Percentiles rank a stretch among this genome's conserved stretches.
phyloP scores from a whole-genome alignment of 805 yeast species.

The Hyphopichia homilentoma region DNA sequence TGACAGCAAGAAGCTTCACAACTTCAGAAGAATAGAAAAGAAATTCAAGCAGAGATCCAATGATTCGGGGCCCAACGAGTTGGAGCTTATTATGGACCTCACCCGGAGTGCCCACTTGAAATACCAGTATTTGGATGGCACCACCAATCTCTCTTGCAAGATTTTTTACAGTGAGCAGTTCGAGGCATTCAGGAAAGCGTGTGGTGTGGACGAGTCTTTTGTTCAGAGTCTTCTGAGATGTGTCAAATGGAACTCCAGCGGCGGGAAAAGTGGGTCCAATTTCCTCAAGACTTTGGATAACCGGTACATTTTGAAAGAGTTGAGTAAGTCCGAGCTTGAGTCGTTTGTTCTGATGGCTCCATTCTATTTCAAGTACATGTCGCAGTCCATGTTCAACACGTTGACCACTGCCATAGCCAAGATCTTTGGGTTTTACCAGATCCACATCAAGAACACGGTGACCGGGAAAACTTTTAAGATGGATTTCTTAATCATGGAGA shows the following conservation, averaged over 20 bases:
- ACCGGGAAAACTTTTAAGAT: conserved; percentile 76
- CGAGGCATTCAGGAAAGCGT: conserved; percentile 84
- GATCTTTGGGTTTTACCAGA: conserved; percentile 92
- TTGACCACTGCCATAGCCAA: conserved; percentile 93
- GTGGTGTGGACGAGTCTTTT: conserved; percentile 71
- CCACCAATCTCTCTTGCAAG: conserved; percentile 82
- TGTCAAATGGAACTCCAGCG: conserved; percentile 91
- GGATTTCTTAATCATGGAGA: conserved; percentile 95
- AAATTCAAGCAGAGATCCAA: conserved; percentile 32
- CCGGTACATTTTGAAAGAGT: conserved; percentile 82
- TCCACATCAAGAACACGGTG: conserved; percentile 75
- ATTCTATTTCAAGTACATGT: conserved; percentile 91
- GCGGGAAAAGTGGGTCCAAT: conserved; percentile 96
- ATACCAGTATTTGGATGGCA: conserved; percentile 87
- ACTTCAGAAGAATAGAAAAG: conserved; percentile 39
- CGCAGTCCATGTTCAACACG: conserved; percentile 92
- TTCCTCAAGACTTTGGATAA: conserved; percentile 91
- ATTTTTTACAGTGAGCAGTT: conserved; percentile 95
- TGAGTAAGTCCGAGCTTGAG: conserved; percentile 84
- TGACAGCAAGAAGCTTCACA: conserved; percentile 29
- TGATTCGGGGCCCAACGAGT: conserved; percentile 23
- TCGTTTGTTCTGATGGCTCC: conserved; percentile 96
- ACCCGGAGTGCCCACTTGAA: conserved; percentile 86
- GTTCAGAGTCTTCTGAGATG: conserved; percentile 91
- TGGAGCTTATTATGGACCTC: conserved; percentile 73